Percentiles rank a stretch among this genome's conserved stretches.
Conservation (phyloP, 257 asterid species). For the Lithospermum erythrorhizon region DNA sequence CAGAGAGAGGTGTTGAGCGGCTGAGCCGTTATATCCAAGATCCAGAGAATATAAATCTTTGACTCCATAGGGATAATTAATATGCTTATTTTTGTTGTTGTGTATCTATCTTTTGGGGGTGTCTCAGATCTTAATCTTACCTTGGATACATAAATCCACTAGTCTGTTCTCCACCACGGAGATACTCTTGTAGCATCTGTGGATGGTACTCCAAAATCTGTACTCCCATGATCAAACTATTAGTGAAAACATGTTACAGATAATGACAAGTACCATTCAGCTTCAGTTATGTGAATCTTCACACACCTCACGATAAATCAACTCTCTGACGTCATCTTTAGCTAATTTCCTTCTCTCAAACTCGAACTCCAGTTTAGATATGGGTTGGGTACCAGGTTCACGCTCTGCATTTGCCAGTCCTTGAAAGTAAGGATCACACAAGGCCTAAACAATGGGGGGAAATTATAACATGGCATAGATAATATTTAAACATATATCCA, state of each 20-base stretch:
- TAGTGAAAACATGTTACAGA: conserved; percentile 9
- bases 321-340: conserved; percentile 91
- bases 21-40: no score
- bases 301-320: conserved; percentile 55
- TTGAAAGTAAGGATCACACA: conserved; percentile 69
- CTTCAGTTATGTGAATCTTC: neutral
- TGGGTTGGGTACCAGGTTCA: conserved; percentile 73
- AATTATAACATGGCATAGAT: neutral
- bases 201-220: conserved; percentile 98
- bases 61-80: no score
- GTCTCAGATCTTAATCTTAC: conserved; percentile 19
- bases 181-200: conserved; percentile 91
- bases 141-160: conserved; percentile 98
- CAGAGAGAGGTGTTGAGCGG: no score
- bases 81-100: neutral
- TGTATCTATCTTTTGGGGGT: conserved; percentile 28
- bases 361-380: conserved; percentile 92
- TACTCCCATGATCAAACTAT: conserved; percentile 13
- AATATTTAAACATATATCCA: conserved; percentile 2
- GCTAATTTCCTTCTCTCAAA: conserved; percentile 80
- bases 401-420: conserved; percentile 76
- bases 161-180: conserved; percentile 84
- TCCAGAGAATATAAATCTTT: no score
- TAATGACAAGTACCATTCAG: neutral
- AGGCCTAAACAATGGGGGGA: conserved; percentile 41